Base-by-base conservation (phyloP, 331 rosid species). In the Cucumis variabilis region DNA sequence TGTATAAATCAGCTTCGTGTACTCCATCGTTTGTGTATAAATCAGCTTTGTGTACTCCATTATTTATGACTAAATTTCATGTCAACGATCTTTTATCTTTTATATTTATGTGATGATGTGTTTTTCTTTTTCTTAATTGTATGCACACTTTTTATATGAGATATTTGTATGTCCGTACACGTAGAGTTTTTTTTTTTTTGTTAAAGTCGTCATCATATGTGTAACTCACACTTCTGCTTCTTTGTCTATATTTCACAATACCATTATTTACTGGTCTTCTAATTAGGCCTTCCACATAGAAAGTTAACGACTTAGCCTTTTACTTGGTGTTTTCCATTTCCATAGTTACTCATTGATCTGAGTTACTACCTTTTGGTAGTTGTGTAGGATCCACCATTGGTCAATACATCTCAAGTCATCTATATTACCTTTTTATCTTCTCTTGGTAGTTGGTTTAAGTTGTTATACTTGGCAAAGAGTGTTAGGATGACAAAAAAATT, bases 161-260 rank as follows among this genome's bases (percentile, higher is more conserved):
- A 72, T 69, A 72, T 72, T 72, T 72, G 2, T 72, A 7, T 72
- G 20, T 5, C 44, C 41, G 41, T 1, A 13, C 25, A 68, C 37
- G 0, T 27, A n/a, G n/a, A 27, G 16, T 0, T 58, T 58, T 58
- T n/a, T 0, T 66, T 68, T 24, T 68, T 12, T 24, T 68, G 10
- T 30, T 17, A 10, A 51, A 14, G 13, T 30, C 24, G 17, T 30
- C n/a, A 7, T 33, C 25, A 37, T 72, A 72, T 72, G 20, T 50
- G 79, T 72, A n/a, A n/a, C n/a, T n/a, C n/a, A n/a, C n/a, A n/a
- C n/a, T 83, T 88, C 24, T 88, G 70, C 41, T 41, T 79, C 76
- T 75, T 75, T 62, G 68, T 87, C 37, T 69, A 73, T 80, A 65
- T 84, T 86, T 82, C 23, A 78, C 14, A 15, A 15, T 48, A 24